Conservation (phyloP, 208 protist species). For the Wallacemonas collosoma region DNA sequence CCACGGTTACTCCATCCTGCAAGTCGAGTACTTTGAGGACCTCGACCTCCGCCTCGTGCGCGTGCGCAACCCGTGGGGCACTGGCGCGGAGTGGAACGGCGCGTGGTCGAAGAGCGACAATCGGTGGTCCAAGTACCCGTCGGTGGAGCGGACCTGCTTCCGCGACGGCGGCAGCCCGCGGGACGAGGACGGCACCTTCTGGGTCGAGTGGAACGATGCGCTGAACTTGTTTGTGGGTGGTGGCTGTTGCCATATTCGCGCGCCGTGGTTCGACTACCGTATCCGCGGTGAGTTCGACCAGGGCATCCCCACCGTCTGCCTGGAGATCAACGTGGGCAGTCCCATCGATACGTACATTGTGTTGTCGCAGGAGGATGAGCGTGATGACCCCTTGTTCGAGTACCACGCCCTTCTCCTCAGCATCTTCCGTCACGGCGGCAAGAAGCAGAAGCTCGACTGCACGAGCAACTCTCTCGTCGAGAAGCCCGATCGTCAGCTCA, state of each 20-base stretch:
- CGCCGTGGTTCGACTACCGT: constrained; percentile 78
- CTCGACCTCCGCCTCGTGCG: constrained; percentile 66
- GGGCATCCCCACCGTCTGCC: constrained; percentile 49
- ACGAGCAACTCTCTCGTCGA: constrained; percentile 75
- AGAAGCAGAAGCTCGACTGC: constrained; percentile 65
- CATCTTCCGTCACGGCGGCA: constrained; percentile 58
- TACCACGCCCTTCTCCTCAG: constrained; percentile 70
- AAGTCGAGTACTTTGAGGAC: constrained; percentile 52
- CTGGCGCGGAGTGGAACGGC: constrained; percentile 66
- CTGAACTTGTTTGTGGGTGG: constrained; percentile 60
- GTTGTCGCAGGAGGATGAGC: constrained; percentile 77
- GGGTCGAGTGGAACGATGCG: constrained; percentile 80
- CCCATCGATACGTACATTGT: constrained; percentile 60
- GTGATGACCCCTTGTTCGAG: constrained; percentile 42
- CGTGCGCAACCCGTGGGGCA: constrained; percentile 80
- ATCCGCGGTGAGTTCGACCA: constrained; percentile 68
- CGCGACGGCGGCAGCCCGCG: constrained; percentile 33
- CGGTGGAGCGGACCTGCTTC: constrained; percentile 50
- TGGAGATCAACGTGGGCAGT: constrained; percentile 68
- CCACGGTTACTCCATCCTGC: constrained; percentile 68
- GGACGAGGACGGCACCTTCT: constrained; percentile 70
- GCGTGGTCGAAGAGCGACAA: constrained; percentile 60
- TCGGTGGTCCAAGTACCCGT: constrained; percentile 73
- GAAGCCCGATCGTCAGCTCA: constrained; percentile 65
- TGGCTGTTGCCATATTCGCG: constrained; percentile 69